Base-by-base conservation (phyloP, 129 eudicot genomes). In the Glebionis coronaria region DNA sequence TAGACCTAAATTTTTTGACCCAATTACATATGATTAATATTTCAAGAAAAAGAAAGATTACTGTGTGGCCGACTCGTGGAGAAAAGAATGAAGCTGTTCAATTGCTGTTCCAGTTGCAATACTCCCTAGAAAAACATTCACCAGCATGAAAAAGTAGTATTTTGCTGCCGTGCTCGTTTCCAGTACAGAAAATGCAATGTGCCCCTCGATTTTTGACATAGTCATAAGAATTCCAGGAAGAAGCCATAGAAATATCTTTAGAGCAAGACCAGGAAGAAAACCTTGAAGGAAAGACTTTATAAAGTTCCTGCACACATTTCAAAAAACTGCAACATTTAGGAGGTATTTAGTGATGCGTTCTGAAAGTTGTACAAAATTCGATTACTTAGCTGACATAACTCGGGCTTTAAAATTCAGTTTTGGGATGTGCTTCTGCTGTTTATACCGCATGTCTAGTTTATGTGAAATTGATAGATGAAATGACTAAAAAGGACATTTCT, bases 231-330 rank as follows among this genome's bases (percentile, higher is more conserved):
- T 73, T n/a, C 70, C 61, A 9, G 98, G 98, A 67, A 92, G 98
- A 73, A 88, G 65, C 57, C 71, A 80, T 78, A 92, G 76, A 69
- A 92, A 92, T 59, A 92, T 46, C 86, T 92, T 88, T 5, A 92
- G 86, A 44, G 96, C 96, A 44, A 92, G 85, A 80, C 98, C 98
- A 19, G 98, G 98, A 73, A 92, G 91, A 73, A 92, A 92, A 76
- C 98, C 98, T 80, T 92, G 98, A 35, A 92, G 80, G 67, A 92
- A 83, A 15, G 98, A 92, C 83, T 92, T 92, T 66, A 88, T 66
- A 62, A 92, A 73, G 14, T 72, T 72, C 91, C 98, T 92, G 95
- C 90, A 80, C 31, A 62, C 49, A 71, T 68, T 56, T 61, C 15
- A 42, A 46, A 14, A 23, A 52, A 35, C 25, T 40, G 12, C 18